Conservation (phyloP, 768 basidiomycete species). For the Lyophyllum decastes region DNA sequence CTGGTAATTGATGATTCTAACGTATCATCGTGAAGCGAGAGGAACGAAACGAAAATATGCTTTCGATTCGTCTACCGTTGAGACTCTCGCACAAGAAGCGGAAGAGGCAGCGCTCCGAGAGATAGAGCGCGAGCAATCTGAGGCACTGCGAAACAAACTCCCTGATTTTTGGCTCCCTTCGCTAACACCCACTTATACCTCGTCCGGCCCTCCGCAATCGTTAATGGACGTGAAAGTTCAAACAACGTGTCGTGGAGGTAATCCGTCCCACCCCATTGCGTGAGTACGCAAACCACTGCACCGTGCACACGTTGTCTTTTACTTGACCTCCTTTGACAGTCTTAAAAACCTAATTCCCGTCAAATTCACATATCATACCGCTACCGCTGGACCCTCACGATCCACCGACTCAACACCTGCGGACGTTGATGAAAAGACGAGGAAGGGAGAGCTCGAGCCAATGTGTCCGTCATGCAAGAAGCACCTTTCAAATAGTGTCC, state of each 20-base stretch:
- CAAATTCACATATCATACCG: constrained; percentile 64
- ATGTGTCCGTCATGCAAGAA: constrained; percentile 92
- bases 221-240: constrained; percentile 83
- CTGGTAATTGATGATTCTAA: not conserved
- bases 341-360: constrained; percentile 83
- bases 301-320: constrained; percentile 1
- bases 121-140: constrained; percentile 86
- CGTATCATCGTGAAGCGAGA: constrained; percentile 37
- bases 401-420: constrained; percentile 40
- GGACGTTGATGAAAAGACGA: constrained; percentile 35
- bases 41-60: constrained; percentile 85
- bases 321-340: constrained; percentile 37
- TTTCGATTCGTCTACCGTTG: constrained; percentile 73
- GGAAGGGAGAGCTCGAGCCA: constrained; percentile 58
- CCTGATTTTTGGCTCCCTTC: constrained; percentile 98
- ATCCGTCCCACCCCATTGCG: constrained; percentile 77
- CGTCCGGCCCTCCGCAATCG: constrained; percentile 61
- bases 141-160: constrained; percentile 82
- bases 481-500: constrained; percentile 73
- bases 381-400: constrained; percentile 34
- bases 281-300: constrained; percentile 37
- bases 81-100: constrained; percentile 73
- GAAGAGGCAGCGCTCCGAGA: constrained; percentile 84
- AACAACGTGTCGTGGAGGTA: constrained; percentile 85
- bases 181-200: constrained; percentile 78